Base-by-base conservation (phyloP, 2,329 filamentous ascomycete species). In the Graphium sp. region DNA sequence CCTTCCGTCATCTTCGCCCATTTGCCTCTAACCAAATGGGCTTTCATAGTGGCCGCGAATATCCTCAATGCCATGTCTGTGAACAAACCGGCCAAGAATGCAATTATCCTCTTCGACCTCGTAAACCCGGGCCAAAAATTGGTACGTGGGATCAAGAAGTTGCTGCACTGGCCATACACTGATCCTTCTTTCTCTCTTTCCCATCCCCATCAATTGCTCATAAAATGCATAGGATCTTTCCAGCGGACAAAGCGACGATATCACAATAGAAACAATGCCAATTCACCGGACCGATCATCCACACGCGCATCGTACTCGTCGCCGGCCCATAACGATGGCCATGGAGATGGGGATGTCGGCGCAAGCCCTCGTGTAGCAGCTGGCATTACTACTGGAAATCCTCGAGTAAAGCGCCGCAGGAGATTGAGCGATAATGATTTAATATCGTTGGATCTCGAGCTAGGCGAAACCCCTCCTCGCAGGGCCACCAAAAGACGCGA, bases 101-200 rank as follows among this genome's bases (percentile, higher is more conserved):
- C 33, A 34, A 37, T 17, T 47, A 47, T 30, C 44, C 44, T 5
- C 30, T 35, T 5, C 36, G 36, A 7, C 32, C 43, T 4, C 27
- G 35, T 26, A 46, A 44, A 28, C 44, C 44, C 2, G 44, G 44
- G 1, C 44, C 44, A 12, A 47, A 47, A 32, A 37, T 39, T 17
- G 47, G 47, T 37, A 8, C 13, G 21, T 22, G 15, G 18, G 6
- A 18, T 13, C 10, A n/a, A 11, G 13, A 29, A 4, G 12, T 16
- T 6, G 26, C 9, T 4, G 13, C 19, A n/a, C 23, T 17, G 26
- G n/a, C n/a, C n/a, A n/a, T n/a, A n/a, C n/a, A n/a, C n/a, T n/a
- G n/a, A n/a, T n/a, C n/a, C n/a, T n/a, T n/a, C n/a, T n/a, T n/a
- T n/a, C n/a, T n/a, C n/a, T n/a, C n/a, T n/a, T n/a, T n/a, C n/a